Conservation (phyloP, 352 stramenopile genomes). For the Hyaloperonospora arabidopsidis region DNA sequence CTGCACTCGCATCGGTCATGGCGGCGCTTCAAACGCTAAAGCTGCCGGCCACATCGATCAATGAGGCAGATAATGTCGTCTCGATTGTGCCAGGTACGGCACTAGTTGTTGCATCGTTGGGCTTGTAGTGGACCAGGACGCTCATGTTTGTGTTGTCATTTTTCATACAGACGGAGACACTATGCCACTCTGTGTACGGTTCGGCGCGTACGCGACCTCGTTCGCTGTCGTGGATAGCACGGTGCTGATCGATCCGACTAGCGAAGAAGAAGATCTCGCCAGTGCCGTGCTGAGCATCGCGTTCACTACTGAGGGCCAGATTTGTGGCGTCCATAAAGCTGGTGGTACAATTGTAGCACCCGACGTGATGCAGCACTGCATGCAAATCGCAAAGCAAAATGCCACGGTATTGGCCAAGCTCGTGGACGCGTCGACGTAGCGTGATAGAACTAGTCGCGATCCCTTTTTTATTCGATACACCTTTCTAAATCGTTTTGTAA, state of each 20-base stretch:
- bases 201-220: constrained; percentile 51
- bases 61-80: constrained; percentile 60
- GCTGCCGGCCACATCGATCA: constrained; percentile 55
- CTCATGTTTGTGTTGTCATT: constrained; percentile 6
- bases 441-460: background rate
- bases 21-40: constrained; percentile 54
- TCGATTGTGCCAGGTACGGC: constrained; percentile 47
- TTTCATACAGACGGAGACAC: constrained; percentile 37
- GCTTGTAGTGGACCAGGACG: background rate
- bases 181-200: constrained; percentile 45
- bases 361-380: constrained; percentile 51
- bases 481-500: background rate
- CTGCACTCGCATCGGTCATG: constrained; percentile 62
- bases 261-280: constrained; percentile 60
- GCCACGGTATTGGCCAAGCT: constrained; percentile 31
- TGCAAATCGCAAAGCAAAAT: constrained; percentile 49
- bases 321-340: constrained; percentile 67
- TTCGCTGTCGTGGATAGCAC: constrained; percentile 54
- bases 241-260: constrained; percentile 65
- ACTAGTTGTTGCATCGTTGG: background rate
- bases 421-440: constrained; percentile 24
- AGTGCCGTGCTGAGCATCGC: constrained; percentile 51
- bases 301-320: constrained; percentile 53
- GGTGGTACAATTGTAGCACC: constrained; percentile 43
- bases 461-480: background rate